These are phyloP conservation scores for Begonia masoniana DNA, from an alignment of 306 rosid genomes.

Conservation along the genomic window DNA sequence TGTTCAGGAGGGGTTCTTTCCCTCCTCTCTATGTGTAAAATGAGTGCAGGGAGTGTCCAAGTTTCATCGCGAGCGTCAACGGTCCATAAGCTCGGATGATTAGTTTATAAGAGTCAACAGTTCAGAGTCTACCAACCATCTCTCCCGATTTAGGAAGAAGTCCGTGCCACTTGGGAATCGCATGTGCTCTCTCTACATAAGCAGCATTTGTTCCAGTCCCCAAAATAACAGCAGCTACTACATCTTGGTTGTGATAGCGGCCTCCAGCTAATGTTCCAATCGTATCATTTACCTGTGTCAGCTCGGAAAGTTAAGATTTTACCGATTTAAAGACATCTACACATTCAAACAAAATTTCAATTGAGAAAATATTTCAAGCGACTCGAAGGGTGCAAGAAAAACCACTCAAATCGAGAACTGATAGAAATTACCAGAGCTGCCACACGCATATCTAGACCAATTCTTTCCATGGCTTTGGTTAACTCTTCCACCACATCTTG, in stretches of 20 bases:
- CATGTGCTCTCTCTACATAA: constrained; percentile 68
- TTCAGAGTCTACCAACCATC: constrained; percentile 34
- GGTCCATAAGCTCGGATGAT: too few species aligned
- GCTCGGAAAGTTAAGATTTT: not conserved
- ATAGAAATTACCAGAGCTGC: constrained; percentile 57
- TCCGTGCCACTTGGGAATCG: constrained; percentile 93
- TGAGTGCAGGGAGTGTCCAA: too few species aligned
- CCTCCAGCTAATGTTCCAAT: constrained; percentile 94
- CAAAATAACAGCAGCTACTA: constrained; percentile 73
- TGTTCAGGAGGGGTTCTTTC: too few species aligned
- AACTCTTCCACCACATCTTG: constrained; percentile 77
- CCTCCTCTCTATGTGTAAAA: too few species aligned
- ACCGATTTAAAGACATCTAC: too few species aligned
- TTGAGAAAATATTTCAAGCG: not conserved
- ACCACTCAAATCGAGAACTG: not conserved
- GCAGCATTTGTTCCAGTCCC: constrained; percentile 99
- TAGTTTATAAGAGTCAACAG: too few species aligned
- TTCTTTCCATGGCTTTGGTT: constrained; percentile 60
- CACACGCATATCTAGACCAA: constrained; percentile 81
- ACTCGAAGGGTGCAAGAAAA: not conserved
- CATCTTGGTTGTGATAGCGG: constrained; percentile 60
- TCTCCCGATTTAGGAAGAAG: constrained; percentile 77
- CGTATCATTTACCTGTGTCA: constrained; percentile 77
- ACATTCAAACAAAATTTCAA: not conserved
- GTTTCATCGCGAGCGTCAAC: too few species aligned